Evolutionary conservation across 2,329 filamentous ascomycete genomes (phyloP), one percentile per base, ranked within the genome.

Genomic region (Cercospora sp.): DNA sequence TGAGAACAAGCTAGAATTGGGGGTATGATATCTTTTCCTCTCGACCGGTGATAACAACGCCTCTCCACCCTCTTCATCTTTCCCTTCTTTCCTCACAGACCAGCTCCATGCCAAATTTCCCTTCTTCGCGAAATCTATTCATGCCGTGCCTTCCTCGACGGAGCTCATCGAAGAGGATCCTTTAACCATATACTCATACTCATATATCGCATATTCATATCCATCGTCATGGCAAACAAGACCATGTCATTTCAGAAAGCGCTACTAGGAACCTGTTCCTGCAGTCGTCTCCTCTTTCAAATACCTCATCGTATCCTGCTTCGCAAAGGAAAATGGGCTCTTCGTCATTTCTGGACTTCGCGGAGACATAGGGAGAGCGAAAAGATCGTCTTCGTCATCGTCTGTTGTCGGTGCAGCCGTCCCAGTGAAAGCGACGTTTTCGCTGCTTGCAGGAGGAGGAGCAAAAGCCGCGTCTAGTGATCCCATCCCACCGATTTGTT

Each of bases 281-380:
- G 49, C 49, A 28, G 12, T 55, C 49, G 24, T 34, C 43, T 63
- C 57, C 18, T 66, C 59, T 13, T 66, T 72, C 53, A 75, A 24
- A 59, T 80, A 79, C 34, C 70, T 69, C 70, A 71, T 73, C 49
- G 77, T 81, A 69, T 83, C 82, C 53, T 77, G 74, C n/a, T 78
- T 78, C 2, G 70, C 74, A 77, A 89, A 87, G 3, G 86, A 87
- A 76, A 97, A 97, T 0, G 93, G 93, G 76, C 91, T 94, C 74
- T 89, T 91, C 63, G 89, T 88, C 84, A 95, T 93, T 73, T 96
- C 93, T 0, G 93, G 93, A 74, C 91, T 94, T 61, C 93, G 85
- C 1, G 93, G 93, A 75, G 91, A 94, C 81, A 97, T 88, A 1
- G 92, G 93, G 63, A 97, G 85, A 0, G 93, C 93, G 77, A 97